Base-by-base conservation (phyloP, 2,329 filamentous ascomycete species). In the Pleomassaria siparia region DNA sequence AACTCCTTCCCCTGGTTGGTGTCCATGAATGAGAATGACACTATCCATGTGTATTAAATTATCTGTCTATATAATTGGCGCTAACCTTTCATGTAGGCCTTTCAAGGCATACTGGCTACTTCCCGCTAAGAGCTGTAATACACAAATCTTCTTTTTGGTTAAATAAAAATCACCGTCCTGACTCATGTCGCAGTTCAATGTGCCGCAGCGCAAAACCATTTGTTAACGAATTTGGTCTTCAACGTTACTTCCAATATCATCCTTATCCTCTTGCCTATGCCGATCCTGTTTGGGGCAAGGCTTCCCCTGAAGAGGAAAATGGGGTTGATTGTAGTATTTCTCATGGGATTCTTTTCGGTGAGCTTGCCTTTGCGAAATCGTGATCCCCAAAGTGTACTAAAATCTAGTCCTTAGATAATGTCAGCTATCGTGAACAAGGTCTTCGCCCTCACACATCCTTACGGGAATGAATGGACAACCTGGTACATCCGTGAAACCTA, bases 381-480 rank as follows among this genome's bases (percentile, higher is more conserved):
- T 30, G n/a, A n/a, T n/a, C n/a, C n/a, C n/a, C n/a, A n/a, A n/a
- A 25, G 25, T 21, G 44, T 16, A 51, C 56, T 15, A 47, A 26
- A 7, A 2, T 4, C 30, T 33, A 18, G 22, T n/a, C 16, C 5
- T 49, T 21, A 64, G 58, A 81, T 85, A 42, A 67, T 85, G 11
- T 78, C 79, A 16, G 80, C 81, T 11, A 74, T 80, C 4, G 69
- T 85, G n/a, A 85, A 83, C 68, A 83, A 84, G 50, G 81, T 82
- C 58, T 83, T 83, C 67, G 82, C 80, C 37, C 83, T 85, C 50
- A 76, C 69, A 13, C 66, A 80, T 16, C 79, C 79, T 0, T 84
- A 81, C 60, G 79, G 78, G 2, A 70, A 72, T 12, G 66, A 78
- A 30, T 85, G 82, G 72, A 76, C 82, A 0, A 78, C 78, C 54